A percentile compares a stretch with the other conserved stretches of the same genome.
Evolutionary conservation across 2,329 filamentous ascomycete genomes (phyloP).

Genomic region (Hypomyces rosellus): DNA sequence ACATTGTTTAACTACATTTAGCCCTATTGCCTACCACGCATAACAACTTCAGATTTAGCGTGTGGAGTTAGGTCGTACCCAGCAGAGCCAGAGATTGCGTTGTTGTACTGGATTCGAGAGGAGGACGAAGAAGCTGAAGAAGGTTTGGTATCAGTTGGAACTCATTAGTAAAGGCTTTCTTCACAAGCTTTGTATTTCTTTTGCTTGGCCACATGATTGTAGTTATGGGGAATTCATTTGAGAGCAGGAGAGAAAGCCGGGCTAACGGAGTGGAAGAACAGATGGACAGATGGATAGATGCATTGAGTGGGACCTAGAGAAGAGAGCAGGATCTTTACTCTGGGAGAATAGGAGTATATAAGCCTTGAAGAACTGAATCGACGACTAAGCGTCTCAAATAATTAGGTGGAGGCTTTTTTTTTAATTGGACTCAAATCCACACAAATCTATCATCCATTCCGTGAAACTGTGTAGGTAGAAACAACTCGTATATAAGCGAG

Average conservation of each 20-base stretch:
- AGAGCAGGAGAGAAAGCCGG: background rate
- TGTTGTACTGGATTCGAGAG: background rate
- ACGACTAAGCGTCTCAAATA: slow-evolving; percentile 20
- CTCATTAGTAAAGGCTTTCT: background rate
- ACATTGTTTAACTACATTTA: slow-evolving; percentile 17
- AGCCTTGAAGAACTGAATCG: slow-evolving; percentile 4
- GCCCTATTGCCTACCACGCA: slow-evolving; percentile 6
- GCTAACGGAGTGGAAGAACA: background rate
- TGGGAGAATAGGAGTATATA: slow-evolving; percentile 8
- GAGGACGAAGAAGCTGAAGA: background rate
- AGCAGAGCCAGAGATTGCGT: background rate
- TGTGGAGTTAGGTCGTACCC: slow-evolving; percentile 2
- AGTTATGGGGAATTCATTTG: background rate
- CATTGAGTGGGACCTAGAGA: background rate
- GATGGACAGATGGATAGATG: background rate
- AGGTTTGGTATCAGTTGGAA: background rate
- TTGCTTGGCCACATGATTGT: background rate
- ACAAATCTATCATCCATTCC: slow-evolving; percentile 11
- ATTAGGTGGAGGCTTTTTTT: slow-evolving; percentile 18
- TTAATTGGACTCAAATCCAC: slow-evolving; percentile 16
- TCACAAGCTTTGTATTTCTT: background rate
- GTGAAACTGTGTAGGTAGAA: too few relatives aligned
- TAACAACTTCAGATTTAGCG: slow-evolving; percentile 1
- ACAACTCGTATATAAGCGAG: too few relatives aligned
- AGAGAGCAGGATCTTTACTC: slow-evolving; percentile 18